Conservation (phyloP, 1,284 basidiomycete genomes). For the Cryptococcus maquisensis region DNA sequence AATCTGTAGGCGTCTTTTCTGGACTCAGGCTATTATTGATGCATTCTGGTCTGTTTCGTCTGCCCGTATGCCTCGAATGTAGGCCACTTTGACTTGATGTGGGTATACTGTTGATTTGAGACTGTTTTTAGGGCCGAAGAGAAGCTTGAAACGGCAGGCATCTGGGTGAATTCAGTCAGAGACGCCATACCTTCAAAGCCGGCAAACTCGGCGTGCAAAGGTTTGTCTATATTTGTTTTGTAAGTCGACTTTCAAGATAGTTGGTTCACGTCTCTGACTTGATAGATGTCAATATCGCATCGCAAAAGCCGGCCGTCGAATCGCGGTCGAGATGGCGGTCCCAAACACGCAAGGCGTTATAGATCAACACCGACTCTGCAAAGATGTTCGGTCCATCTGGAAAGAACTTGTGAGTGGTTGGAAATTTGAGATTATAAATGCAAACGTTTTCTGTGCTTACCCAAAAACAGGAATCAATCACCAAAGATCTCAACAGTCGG, state of each 20-base stretch:
- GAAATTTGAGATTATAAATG: too few species aligned
- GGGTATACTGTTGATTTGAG: background rate
- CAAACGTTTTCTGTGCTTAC: too few species aligned
- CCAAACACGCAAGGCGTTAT: conserved; percentile 19
- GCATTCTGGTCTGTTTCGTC: conserved; percentile 27
- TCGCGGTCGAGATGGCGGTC: conserved; percentile 19
- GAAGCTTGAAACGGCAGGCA: conserved; percentile 19
- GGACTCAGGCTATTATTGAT: conserved; percentile 30
- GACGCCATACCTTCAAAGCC: conserved; percentile 7
- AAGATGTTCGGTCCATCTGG: conserved; percentile 18
- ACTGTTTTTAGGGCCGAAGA: conserved; percentile 18
- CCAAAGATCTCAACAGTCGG: too few species aligned
- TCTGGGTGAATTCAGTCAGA: conserved; percentile 21
- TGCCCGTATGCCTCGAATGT: conserved; percentile 28
- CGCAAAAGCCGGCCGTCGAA: conserved; percentile 13
- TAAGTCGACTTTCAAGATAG: background rate
- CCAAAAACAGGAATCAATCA: too few species aligned
- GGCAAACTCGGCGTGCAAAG: conserved; percentile 13
- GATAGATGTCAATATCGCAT: conserved; percentile 18
- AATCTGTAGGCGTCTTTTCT: conserved; percentile 26
- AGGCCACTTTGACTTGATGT: background rate
- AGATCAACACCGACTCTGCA: conserved; percentile 21
- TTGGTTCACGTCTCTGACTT: too few species aligned
- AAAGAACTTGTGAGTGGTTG: conserved; percentile 16
- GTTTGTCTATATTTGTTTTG: conserved; percentile 22